Evolutionary conservation across 2,329 filamentous ascomycete genomes (phyloP), one percentile per base, ranked within the genome.

Genomic region (Zymoseptoria brevis): DNA sequence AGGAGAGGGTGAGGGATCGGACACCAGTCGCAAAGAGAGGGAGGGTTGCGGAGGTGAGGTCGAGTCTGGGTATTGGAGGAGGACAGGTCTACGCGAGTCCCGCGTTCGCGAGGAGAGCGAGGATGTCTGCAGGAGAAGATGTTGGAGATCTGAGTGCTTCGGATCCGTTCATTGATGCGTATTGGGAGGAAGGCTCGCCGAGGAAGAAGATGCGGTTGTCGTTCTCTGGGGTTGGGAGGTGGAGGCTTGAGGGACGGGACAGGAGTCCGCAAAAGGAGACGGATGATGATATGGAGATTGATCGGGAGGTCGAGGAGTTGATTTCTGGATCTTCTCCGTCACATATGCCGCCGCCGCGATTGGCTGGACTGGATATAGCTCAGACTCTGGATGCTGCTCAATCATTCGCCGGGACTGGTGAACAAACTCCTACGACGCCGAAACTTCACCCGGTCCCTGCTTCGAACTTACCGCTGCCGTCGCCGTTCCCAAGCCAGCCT

Each of bases 211-310:
- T 83, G 55, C 85, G 87, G 59, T 92, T 89, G 69, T 83, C 84
- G 26, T 84, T 87, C 7, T 84, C 85, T 51, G 79, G 83, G 55
- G 86, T 84, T 67, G 82, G 79, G 29, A 79, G 83, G 26, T 96
- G 93, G 93, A 86, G 82, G 62, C 88, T 92, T 67, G 80, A 80
- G 21, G 88, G 87, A 68, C 81, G 84, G 58, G 87, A 88, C 1
- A 85, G 84, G 7, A 92, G 86, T 56, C 88, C 89, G 2, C 82
- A 87, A 68, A 80, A 78, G 35, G 74, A 80, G 0, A 50, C 7
- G 5, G 19, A 22, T 3, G 4, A 21, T 3, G n/a, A 21, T 13
- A 53, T 19, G 22, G 57, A 58, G 13, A 30, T 41, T 8, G 58
- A 64, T 50, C 54, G 54, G 16, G 57, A 55, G 21, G 58, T 57